phyloP scores from a whole-genome alignment of 768 basidiomycete species.

The Amanita thiersii region DNA sequence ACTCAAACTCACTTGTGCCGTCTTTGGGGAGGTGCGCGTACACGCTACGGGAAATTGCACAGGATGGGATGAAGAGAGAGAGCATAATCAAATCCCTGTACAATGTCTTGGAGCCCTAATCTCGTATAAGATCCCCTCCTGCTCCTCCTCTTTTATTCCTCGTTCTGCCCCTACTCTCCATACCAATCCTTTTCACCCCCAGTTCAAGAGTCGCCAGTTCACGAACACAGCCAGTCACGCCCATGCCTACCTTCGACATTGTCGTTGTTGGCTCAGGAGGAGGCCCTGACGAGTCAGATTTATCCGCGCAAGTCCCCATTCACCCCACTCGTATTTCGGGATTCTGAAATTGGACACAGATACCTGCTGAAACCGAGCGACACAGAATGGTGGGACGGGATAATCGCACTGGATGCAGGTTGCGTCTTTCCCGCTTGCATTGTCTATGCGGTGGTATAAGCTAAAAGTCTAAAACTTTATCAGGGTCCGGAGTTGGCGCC shows the following conservation, averaged over 20 bases:
- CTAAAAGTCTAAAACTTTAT: slow-evolving; percentile 1
- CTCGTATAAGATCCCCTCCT: too few species aligned
- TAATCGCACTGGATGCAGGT: slow-evolving; percentile 87
- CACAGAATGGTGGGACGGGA: slow-evolving; percentile 70
- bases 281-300: slow-evolving; percentile 83
- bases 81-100: too few species aligned
- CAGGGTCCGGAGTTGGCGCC: slow-evolving; percentile 85
- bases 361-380: slow-evolving; percentile 76
- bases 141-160: too few species aligned
- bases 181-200: not conserved
- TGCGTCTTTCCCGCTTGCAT: slow-evolving; percentile 14
- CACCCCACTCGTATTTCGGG: slow-evolving; percentile 11
- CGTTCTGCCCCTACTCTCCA: not conserved
- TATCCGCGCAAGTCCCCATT: slow-evolving; percentile 63
- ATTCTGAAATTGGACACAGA: slow-evolving; percentile 30
- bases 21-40: too few species aligned
- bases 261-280: slow-evolving; percentile 80
- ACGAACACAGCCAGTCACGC: slow-evolving; percentile 1
- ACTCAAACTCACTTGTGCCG: too few species aligned
- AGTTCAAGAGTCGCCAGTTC: not conserved
- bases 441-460: too few species aligned
- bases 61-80: too few species aligned
- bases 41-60: too few species aligned
- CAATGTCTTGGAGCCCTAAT: too few species aligned
- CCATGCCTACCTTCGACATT: slow-evolving; percentile 58